Evolutionary conservation across 768 basidiomycete genomes (phyloP).

Genomic region (Tulasnella sp.): DNA sequence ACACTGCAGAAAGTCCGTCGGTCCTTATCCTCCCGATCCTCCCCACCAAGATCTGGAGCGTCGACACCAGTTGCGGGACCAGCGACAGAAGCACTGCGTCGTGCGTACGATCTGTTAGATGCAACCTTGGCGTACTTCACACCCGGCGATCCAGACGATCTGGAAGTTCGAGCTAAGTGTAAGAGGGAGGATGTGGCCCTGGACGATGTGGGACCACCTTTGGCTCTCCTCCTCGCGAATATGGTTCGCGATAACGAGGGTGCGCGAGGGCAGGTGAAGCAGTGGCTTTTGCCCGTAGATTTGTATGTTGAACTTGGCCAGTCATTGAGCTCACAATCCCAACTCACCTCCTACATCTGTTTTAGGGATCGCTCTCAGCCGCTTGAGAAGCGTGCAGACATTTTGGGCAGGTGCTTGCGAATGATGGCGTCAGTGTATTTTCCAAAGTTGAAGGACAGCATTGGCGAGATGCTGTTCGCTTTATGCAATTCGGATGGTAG

Average conservation of each 20-base stretch:
- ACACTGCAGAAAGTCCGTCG: slow-evolving; percentile 20
- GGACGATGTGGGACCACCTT: slow-evolving; percentile 69
- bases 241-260: slow-evolving; percentile 54
- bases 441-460: slow-evolving; percentile 53
- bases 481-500: slow-evolving; percentile 68
- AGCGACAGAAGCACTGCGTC: slow-evolving; percentile 33
- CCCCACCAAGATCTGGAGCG: slow-evolving; percentile 17
- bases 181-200: slow-evolving; percentile 47
- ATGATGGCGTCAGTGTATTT: slow-evolving; percentile 68
- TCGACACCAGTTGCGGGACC: slow-evolving; percentile 12
- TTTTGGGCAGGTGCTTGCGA: slow-evolving; percentile 70
- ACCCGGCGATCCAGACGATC: slow-evolving; percentile 58
- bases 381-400: slow-evolving; percentile 59
- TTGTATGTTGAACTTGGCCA: no score
- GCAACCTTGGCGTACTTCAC: slow-evolving; percentile 48
- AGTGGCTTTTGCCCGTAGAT: slow-evolving; percentile 62
- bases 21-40: slow-evolving; percentile 24
- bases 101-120: slow-evolving; percentile 59
- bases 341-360: background rate
- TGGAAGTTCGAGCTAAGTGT: slow-evolving; percentile 41
- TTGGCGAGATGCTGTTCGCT: slow-evolving; percentile 80
- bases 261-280: slow-evolving; percentile 44
- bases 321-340: slow-evolving; percentile 17
- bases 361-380: slow-evolving; percentile 60
- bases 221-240: slow-evolving; percentile 63